phyloP scores from a whole-genome alignment of 495 filamentous ascomycete species.

The Neurospora sp. region DNA sequence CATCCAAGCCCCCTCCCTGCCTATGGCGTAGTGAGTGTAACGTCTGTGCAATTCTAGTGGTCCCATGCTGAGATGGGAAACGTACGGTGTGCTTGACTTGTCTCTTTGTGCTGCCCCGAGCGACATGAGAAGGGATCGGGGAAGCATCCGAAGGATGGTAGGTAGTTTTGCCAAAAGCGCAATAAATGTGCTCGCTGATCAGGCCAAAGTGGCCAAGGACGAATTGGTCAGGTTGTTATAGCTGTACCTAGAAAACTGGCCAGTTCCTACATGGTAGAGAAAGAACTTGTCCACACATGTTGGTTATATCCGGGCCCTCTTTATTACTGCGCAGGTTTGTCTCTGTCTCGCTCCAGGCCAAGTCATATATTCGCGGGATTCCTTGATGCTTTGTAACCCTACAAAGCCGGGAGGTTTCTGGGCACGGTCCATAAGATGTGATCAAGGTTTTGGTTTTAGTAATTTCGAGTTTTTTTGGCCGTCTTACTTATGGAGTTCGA shows the following conservation, averaged over 20 bases:
- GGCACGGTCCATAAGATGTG: neutral
- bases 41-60: neutral
- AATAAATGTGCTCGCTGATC: neutral
- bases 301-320: neutral
- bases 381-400: neutral
- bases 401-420: neutral
- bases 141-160: neutral
- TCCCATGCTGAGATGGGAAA: neutral
- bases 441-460: neutral
- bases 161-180: neutral
- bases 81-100: neutral
- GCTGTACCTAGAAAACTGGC: neutral
- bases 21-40: neutral
- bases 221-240: neutral
- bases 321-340: neutral
- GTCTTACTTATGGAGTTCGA: neutral
- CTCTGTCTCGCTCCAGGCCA: neutral
- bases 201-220: neutral
- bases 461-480: neutral
- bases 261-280: neutral
- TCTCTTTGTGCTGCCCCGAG: neutral
- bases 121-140: neutral
- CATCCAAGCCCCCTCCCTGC: neutral
- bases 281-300: neutral
- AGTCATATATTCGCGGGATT: neutral